Evolutionary conservation across 306 rosid genomes (phyloP).

Genomic region (Casuarina cunninghamiana): DNA sequence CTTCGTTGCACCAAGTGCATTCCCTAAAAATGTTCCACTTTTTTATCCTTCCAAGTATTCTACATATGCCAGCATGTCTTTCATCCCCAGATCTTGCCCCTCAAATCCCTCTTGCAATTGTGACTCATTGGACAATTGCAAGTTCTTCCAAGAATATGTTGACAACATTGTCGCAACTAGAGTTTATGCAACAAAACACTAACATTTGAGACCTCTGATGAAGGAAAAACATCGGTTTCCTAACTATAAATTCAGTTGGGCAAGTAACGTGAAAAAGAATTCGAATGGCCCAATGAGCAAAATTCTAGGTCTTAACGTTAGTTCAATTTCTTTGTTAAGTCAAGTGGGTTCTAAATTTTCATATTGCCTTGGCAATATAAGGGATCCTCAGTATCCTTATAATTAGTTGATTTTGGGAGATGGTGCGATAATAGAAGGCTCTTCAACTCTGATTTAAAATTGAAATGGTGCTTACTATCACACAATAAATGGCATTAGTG

Average conservation of each 20-base stretch:
- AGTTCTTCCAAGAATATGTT: not conserved
- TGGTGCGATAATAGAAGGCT: constrained; percentile 47
- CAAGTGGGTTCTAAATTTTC: constrained; percentile 40
- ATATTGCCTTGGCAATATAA: constrained; percentile 46
- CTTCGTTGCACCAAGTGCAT: constrained; percentile 41
- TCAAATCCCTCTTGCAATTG: not conserved
- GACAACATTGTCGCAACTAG: constrained; percentile 28
- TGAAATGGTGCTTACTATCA: constrained; percentile 22
- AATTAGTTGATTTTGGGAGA: constrained; percentile 48
- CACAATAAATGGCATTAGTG: constrained; percentile 42
- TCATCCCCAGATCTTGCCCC: constrained; percentile 9
- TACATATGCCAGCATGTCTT: constrained; percentile 13
- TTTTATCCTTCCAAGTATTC: constrained; percentile 43
- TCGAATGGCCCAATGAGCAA: constrained; percentile 25
- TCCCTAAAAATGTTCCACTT: constrained; percentile 6
- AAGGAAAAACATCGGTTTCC: constrained; percentile 12
- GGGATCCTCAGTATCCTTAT: constrained; percentile 29
- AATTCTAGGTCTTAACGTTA: constrained; percentile 38
- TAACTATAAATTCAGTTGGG: constrained; percentile 28
- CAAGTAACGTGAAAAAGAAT: not conserved
- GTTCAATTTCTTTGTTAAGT: constrained; percentile 12
- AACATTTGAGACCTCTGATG: constrained; percentile 36
- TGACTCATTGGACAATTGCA: not conserved
- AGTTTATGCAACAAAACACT: constrained; percentile 27
- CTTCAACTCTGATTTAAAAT: constrained; percentile 26